Conservation (phyloP, 1,139 yeast genomes). For the Diutina neorugosa region DNA sequence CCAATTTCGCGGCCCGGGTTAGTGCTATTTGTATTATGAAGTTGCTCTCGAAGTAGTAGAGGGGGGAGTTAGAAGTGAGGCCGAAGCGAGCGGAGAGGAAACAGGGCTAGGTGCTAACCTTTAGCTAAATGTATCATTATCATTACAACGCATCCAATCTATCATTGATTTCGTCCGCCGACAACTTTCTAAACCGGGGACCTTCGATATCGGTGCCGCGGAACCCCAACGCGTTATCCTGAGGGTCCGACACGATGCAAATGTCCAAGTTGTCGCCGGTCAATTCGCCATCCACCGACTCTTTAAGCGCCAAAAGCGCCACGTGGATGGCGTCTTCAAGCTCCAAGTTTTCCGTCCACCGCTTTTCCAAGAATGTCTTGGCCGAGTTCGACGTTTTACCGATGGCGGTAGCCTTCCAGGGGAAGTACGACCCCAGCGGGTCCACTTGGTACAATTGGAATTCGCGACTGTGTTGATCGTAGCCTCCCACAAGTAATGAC, state of each 20-base stretch:
- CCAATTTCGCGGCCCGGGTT: too few relatives aligned
- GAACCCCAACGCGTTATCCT: conserved; percentile 72
- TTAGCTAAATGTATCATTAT: not conserved
- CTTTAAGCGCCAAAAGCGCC: conserved; percentile 87
- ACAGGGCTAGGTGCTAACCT: too few relatives aligned
- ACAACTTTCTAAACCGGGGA: conserved; percentile 76
- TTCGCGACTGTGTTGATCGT: conserved; percentile 65
- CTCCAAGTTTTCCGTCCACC: conserved; percentile 96
- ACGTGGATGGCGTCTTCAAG: conserved; percentile 97
- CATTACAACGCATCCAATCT: conserved; percentile 75
- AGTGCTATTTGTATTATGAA: too few relatives aligned
- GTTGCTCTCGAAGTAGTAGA: too few relatives aligned
- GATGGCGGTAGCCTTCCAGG: conserved; percentile 99
- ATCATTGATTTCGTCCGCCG: conserved; percentile 89
- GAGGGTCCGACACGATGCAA: conserved; percentile 75
- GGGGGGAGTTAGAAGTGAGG: too few relatives aligned
- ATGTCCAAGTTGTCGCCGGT: conserved; percentile 94
- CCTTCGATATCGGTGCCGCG: conserved; percentile 75
- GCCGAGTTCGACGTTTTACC: conserved; percentile 94
- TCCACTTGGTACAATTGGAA: conserved; percentile 92
- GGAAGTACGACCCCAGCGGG: conserved; percentile 96
- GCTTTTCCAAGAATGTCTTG: conserved; percentile 90
- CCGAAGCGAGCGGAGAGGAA: too few relatives aligned
- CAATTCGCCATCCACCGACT: conserved; percentile 96
- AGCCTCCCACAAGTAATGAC: conserved; percentile 85